Base-by-base conservation (phyloP, 352 stramenopile species). In the Globisporangium ultimum region DNA sequence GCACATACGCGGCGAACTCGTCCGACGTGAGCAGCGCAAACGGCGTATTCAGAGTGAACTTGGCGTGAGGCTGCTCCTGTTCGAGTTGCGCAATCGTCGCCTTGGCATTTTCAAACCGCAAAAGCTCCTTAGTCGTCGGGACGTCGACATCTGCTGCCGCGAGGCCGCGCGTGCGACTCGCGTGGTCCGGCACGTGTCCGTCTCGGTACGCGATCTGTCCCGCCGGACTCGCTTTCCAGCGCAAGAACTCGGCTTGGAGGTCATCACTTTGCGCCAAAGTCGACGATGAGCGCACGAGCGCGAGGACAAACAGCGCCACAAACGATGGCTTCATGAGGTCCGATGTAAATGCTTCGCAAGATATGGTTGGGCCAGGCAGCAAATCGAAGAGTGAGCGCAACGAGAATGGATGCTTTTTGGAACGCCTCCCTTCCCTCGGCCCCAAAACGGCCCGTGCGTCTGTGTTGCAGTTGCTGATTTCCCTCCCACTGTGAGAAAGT, bases 11-110 rank as follows among this genome's bases (percentile, higher is more conserved):
- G 15, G 61, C 60, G 45, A 91, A 91, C 50, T 89, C 77, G 1
- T 86, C 64, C 11, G 86, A 58, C 18, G 79, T 88, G 58, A 89
- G 73, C 13, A 91, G 67, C 12, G 79, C 75, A 59, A 89, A 91
- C 5, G 75, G 79, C 52, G 77, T 84, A 47, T 89, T 68, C 9
- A 58, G 77, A 3, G 77, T 84, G 68, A 91, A 88, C 48, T 64
- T 24, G 2, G 81, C 81, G 24, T 81, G 67, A 0, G 78, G 76
- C 58, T 91, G 87, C 4, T 56, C 53, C 1, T 55, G 53, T 60
- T 84, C 67, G 13, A 61, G 66, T 20, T 74, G 62, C 54, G 72
- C 65, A 55, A 90, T 76, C 46, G 18, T 21, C 6, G 50, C 20
- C 32, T 56, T 56, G 50, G 50, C 45, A 13, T 59, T 20, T 17